Evolutionary conservation across 2,329 filamentous ascomycete genomes (phyloP).

Genomic region (Fusarium illudens): DNA sequence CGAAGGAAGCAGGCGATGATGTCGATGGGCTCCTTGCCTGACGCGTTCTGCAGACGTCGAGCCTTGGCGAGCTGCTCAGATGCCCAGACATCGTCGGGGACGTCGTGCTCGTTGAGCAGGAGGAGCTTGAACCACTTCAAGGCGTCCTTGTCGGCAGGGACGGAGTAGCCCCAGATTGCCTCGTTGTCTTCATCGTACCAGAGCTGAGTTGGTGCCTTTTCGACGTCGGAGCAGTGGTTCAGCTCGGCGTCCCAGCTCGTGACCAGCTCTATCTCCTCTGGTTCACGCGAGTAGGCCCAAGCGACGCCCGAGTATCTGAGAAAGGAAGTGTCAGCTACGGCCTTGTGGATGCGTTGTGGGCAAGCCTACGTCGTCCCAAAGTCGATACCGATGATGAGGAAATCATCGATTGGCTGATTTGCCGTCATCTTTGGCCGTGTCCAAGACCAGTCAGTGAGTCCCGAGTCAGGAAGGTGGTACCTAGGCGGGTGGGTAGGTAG

Average conservation of each 20-base stretch:
- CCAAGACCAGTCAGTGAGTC: neutral
- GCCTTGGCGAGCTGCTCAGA: conserved; percentile 37
- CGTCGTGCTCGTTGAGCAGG: conserved; percentile 45
- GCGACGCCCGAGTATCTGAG: conserved; percentile 52
- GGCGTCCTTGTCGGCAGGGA: conserved; percentile 32
- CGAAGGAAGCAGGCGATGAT: conserved; percentile 46
- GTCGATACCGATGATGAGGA: conserved; percentile 53
- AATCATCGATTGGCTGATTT: neutral
- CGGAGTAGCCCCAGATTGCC: conserved; percentile 46
- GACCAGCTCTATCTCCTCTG: conserved; percentile 43
- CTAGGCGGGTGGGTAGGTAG: neutral
- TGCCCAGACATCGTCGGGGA: conserved; percentile 30
- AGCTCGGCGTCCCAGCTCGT: conserved; percentile 43
- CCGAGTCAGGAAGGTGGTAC: neutral
- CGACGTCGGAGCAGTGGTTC: conserved; percentile 37
- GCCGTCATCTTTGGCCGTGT: neutral
- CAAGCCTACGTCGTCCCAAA: conserved; percentile 56
- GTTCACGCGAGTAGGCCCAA: conserved; percentile 46
- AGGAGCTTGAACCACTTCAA: conserved; percentile 55
- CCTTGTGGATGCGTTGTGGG: accelerated
- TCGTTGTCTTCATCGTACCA: neutral
- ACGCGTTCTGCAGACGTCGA: accelerated
- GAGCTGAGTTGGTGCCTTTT: conserved; percentile 46
- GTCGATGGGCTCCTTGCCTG: conserved; percentile 38
- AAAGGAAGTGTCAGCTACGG: neutral